These are phyloP conservation scores for Flaveria bidentis DNA, from an alignment of 129 eudicot species.

Conservation along the genomic window DNA sequence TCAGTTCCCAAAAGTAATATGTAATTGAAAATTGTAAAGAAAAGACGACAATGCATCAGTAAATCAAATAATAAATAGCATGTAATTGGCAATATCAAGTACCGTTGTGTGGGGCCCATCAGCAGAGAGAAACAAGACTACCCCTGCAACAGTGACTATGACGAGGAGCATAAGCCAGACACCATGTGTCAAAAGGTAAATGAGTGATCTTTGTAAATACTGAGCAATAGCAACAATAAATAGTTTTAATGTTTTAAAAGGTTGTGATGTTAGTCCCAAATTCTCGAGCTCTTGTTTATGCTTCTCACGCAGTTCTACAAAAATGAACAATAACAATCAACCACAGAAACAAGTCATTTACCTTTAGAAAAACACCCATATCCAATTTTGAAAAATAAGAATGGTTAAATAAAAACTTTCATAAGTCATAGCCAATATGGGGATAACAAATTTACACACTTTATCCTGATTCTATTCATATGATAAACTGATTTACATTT, in stretches of 20 bases:
- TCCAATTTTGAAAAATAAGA: background rate
- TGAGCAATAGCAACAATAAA: constrained; percentile 62
- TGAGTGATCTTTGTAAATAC: constrained; percentile 50
- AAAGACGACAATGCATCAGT: background rate
- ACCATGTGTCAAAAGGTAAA: constrained; percentile 66
- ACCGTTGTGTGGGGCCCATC: constrained; percentile 84
- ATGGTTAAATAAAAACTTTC: background rate
- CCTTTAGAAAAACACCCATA: background rate
- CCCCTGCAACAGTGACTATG: constrained; percentile 35
- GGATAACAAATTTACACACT: no score
- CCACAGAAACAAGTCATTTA: background rate
- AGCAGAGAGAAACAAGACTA: constrained; percentile 47
- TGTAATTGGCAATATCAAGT: background rate
- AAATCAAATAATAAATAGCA: no score
- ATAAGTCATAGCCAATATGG: no score
- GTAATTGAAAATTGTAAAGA: background rate
- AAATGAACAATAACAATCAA: constrained; percentile 30
- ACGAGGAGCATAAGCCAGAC: constrained; percentile 61
- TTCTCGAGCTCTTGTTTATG: constrained; percentile 72
- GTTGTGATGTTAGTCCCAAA: constrained; percentile 69
- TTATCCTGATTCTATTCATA: no score
- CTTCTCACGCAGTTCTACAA: constrained; percentile 69
- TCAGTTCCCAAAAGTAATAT: no score
- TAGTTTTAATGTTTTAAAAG: constrained; percentile 71
- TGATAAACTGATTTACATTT: no score